Conservation (phyloP, 805 yeast genomes). For the Wickerhamomyces silvicola region DNA sequence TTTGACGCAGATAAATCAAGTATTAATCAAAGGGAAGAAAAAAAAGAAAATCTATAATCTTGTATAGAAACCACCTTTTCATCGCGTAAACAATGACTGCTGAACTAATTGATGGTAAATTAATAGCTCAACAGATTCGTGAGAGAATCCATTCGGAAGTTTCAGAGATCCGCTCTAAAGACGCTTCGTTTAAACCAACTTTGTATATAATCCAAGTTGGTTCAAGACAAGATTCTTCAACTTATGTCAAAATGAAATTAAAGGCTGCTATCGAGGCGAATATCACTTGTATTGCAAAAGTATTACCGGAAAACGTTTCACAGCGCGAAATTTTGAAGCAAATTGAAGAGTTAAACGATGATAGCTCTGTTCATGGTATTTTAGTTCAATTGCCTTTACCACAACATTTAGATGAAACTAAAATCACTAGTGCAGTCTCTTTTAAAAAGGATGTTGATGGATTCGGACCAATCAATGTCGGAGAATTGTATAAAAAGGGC, state of each 20-base stretch:
- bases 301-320: constrained; percentile 54
- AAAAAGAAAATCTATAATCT: too few species aligned
- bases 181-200: constrained; percentile 60
- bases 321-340: constrained; percentile 55
- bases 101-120: constrained; percentile 52
- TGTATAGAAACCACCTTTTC: too few species aligned
- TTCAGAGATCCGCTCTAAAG: constrained; percentile 31
- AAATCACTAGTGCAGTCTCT: constrained; percentile 73
- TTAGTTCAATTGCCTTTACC: constrained; percentile 91
- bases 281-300: constrained; percentile 59
- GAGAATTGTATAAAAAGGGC: constrained; percentile 82
- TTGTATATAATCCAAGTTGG: constrained; percentile 89
- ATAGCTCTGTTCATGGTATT: constrained; percentile 76
- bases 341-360: constrained; percentile 62
- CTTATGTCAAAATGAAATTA: constrained; percentile 86
- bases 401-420: constrained; percentile 65
- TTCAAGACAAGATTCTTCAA: constrained; percentile 79
- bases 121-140: constrained; percentile 48
- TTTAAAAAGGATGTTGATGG: constrained; percentile 93
- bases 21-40: too few species aligned
- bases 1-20: too few species aligned
- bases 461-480: constrained; percentile 80
- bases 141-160: constrained; percentile 46
- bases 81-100: constrained; percentile 28
- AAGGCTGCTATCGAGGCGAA: constrained; percentile 86